A percentile compares a stretch with the other conserved stretches of the same genome.
phyloP scores from a whole-genome alignment of 75 land plant genomes.

The Cryptomeria japonica region DNA sequence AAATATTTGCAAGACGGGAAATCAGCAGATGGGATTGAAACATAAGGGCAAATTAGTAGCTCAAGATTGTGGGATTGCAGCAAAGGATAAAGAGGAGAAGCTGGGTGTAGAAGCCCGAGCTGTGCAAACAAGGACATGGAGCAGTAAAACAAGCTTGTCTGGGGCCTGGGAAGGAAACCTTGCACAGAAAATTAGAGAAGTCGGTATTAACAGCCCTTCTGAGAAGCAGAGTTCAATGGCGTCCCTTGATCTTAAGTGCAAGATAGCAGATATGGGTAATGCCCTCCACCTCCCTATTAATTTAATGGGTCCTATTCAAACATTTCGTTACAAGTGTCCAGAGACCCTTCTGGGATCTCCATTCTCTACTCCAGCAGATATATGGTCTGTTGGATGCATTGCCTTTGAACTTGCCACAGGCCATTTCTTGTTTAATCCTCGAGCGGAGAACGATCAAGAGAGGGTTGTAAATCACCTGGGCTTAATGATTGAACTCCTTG shows the following conservation, averaged over 20 bases:
- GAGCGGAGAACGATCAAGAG: constrained; percentile 12
- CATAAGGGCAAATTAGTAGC: constrained; percentile 66
- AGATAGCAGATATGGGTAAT: constrained; percentile 83
- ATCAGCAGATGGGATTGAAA: constrained; percentile 76
- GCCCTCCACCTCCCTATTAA: constrained; percentile 79
- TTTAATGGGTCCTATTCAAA: constrained; percentile 80
- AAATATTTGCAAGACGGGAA: constrained; percentile 50
- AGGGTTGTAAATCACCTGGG: constrained; percentile 71
- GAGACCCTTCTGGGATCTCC: constrained; percentile 79
- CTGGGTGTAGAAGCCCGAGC: not conserved
- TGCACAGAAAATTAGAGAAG: not conserved
- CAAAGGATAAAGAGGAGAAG: not conserved
- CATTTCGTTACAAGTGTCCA: constrained; percentile 83
- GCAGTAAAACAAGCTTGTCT: not conserved
- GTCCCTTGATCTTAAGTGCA: constrained; percentile 59
- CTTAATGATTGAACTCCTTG: constrained; percentile 84
- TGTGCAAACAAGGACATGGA: constrained; percentile 4
- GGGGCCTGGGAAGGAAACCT: constrained; percentile 9
- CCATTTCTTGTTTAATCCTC: constrained; percentile 57
- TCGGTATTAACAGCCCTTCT: constrained; percentile 27
- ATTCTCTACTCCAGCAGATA: constrained; percentile 83
- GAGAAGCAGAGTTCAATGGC: constrained; percentile 34
- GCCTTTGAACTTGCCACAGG: too few species aligned
- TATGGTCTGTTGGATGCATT: constrained; percentile 71
- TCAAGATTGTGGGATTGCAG: constrained; percentile 23